These are phyloP conservation scores for Carex kokanica DNA, from an alignment of 176 grass and related monocot genomes.

Conservation along the genomic window DNA sequence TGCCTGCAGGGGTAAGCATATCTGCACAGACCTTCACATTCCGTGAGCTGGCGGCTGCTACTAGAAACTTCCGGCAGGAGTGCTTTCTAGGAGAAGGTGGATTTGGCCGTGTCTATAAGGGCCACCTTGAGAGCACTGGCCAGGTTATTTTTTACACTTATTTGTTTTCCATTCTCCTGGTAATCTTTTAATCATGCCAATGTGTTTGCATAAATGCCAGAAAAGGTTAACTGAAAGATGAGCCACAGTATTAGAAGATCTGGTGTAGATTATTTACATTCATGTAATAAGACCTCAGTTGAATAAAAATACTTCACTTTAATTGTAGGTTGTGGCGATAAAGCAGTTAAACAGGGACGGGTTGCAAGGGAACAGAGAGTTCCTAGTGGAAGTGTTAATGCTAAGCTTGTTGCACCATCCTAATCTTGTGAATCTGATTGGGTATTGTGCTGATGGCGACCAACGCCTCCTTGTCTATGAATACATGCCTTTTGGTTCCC, in stretches of 20 bases:
- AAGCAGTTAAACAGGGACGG: conserved; percentile 82
- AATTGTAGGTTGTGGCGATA: conserved; percentile 74
- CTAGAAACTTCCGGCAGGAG: conserved; percentile 63
- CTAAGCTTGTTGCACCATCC: conserved; percentile 78
- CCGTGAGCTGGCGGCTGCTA: conserved; percentile 54
- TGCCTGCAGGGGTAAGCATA: conserved; percentile 29
- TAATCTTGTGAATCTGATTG: conserved; percentile 85
- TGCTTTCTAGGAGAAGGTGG: conserved; percentile 80
- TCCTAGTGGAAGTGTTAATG: conserved; percentile 81
- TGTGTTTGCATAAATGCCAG: background rate
- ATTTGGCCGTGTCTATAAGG: conserved; percentile 80
- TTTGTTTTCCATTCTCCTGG: background rate
- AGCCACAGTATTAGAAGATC: background rate
- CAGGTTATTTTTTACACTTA: conserved; percentile 45
- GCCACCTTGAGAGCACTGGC: conserved; percentile 53
- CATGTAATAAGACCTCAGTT: background rate
- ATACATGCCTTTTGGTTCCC: conserved; percentile 85
- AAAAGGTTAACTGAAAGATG: background rate
- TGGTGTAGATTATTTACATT: background rate
- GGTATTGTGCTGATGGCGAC: conserved; percentile 87
- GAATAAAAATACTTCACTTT: background rate
- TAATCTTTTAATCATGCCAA: background rate
- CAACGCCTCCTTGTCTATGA: conserved; percentile 90
- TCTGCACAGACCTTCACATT: conserved; percentile 81
- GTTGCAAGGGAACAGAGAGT: conserved; percentile 89